Evolutionary conservation across 331 rosid species (phyloP).

Genomic region (Rhamnella rubrinervis): DNA sequence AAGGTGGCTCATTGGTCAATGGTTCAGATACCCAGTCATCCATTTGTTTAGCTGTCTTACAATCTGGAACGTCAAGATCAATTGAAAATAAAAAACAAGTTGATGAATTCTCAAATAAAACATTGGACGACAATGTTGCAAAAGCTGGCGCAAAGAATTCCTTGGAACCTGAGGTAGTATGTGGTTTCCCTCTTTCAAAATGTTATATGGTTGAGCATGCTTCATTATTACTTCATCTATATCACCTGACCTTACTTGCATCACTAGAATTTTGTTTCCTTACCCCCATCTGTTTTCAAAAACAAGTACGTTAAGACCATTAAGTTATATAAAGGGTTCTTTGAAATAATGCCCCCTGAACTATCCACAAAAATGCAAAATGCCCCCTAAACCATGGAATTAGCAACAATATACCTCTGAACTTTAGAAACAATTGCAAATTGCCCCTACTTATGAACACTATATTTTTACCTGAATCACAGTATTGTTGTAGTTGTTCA

Average conservation of each 20-base stretch:
- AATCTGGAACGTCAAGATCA: constrained; percentile 64
- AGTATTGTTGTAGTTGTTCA: too few species aligned
- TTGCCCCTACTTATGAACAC: too few species aligned
- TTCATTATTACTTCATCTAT: too few species aligned
- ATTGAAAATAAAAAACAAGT: constrained; percentile 62
- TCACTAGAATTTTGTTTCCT: constrained; percentile 8
- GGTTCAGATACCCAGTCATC: constrained; percentile 73
- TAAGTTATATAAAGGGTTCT: too few species aligned
- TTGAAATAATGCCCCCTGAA: too few species aligned
- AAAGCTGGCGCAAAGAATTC: constrained; percentile 46
- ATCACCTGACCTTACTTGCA: neutral
- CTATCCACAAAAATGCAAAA: too few species aligned
- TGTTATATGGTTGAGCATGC: constrained; percentile 5
- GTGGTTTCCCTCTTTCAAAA: neutral
- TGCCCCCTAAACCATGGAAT: too few species aligned
- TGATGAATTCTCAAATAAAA: constrained; percentile 62
- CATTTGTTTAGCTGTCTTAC: constrained; percentile 41
- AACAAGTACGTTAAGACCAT: too few species aligned
- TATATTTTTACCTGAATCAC: too few species aligned
- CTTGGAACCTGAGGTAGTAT: constrained; percentile 69
- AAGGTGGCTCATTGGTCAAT: constrained; percentile 50
- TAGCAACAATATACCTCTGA: too few species aligned
- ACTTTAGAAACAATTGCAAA: too few species aligned
- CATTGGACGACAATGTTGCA: constrained; percentile 53
- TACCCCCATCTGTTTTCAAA: too few species aligned